Percentiles rank a stretch among this genome's conserved stretches.
Conservation (phyloP, 768 basidiomycete genomes). For the Melanogaster broomeanus region DNA sequence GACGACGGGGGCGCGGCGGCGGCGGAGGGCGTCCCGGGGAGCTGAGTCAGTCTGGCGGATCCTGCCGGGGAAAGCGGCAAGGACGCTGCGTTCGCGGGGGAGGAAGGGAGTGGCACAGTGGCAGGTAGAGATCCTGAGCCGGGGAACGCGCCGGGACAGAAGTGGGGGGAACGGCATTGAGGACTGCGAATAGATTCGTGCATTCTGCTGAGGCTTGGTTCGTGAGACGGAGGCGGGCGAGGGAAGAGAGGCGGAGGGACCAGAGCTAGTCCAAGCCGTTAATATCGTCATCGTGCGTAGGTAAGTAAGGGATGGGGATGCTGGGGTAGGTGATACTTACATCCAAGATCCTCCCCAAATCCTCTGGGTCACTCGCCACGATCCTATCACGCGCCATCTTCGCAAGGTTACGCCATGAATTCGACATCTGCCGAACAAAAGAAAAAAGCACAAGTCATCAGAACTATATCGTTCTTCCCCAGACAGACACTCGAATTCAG, state of each 20-base stretch:
- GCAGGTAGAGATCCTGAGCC: constrained; percentile 10
- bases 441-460: constrained; percentile 2
- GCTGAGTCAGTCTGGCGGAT: constrained; percentile 15
- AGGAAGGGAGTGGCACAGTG: constrained; percentile 36
- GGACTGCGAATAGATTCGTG: constrained; percentile 73
- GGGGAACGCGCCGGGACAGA: constrained; percentile 61
- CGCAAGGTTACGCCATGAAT: constrained; percentile 86
- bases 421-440: constrained; percentile 63
- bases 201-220: constrained; percentile 88
- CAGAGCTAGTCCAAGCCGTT: constrained; percentile 57
- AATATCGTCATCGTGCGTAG: neutral
- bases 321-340: constrained; percentile 42
- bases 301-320: neutral
- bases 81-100: constrained; percentile 7
- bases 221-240: constrained; percentile 80
- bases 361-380: constrained; percentile 68
- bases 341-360: constrained; percentile 61
- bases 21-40: constrained; percentile 23
- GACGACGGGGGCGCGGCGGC: constrained; percentile 4
- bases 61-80: constrained; percentile 25
- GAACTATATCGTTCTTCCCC: constrained; percentile 5
- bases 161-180: constrained; percentile 56
- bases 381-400: constrained; percentile 81
- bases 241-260: constrained; percentile 78
- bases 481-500: neutral